phyloP scores from a whole-genome alignment of 2,329 filamentous ascomycete genomes.

The Remersonia thermophila region DNA sequence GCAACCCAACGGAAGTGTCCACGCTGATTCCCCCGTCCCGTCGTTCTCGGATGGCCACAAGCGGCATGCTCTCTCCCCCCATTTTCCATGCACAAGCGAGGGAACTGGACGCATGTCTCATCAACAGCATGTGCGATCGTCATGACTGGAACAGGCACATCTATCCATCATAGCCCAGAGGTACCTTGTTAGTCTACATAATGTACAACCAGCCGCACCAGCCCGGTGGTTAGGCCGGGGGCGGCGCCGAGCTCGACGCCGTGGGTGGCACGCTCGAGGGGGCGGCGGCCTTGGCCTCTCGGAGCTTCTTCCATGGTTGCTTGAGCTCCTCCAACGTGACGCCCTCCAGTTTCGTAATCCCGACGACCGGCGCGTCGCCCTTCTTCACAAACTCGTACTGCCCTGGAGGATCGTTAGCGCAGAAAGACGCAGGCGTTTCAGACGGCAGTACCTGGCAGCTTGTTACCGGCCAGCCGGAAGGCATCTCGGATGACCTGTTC shows the following conservation, averaged over 20 bases:
- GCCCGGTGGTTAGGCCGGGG: conserved; percentile 20
- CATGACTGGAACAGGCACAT: not conserved
- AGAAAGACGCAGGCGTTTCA: not conserved
- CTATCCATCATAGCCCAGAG: not conserved
- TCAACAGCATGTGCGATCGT: too few relatives aligned
- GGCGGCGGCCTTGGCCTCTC: conserved; percentile 26
- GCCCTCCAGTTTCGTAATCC: conserved; percentile 80
- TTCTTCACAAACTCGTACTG: conserved; percentile 91
- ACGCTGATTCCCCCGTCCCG: too few relatives aligned
- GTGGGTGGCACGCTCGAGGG: conserved; percentile 11
- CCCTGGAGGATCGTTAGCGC: conserved; percentile 31
- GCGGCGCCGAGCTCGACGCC: conserved; percentile 23
- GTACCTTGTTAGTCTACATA: conserved; percentile 13
- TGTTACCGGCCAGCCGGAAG: conserved; percentile 85
- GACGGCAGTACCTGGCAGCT: conserved; percentile 60
- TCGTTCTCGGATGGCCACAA: too few relatives aligned
- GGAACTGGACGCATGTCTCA: too few relatives aligned
- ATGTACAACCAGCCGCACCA: conserved; percentile 2
- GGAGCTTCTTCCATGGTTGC: conserved; percentile 58
- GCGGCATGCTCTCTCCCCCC: too few relatives aligned
- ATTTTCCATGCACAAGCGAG: too few relatives aligned
- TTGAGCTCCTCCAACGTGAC: conserved; percentile 75
- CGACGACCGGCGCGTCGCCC: conserved; percentile 79
- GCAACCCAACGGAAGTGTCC: too few relatives aligned
- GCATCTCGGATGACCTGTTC: conserved; percentile 91